Evolutionary conservation across 179 eudicot species (phyloP).

Genomic region (Beta lomatogona): DNA sequence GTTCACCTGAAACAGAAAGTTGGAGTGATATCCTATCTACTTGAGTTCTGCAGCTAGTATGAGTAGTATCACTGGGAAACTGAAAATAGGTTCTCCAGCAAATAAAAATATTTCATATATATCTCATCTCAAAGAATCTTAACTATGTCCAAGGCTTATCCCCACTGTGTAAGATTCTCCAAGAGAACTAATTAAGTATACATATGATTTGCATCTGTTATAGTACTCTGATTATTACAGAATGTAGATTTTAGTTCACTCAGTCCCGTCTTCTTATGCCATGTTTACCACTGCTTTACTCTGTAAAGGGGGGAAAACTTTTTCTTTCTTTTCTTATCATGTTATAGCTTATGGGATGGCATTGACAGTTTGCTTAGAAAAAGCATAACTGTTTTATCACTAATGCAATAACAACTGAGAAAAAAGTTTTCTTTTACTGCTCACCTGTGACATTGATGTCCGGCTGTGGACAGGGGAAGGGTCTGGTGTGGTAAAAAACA

Average conservation of each 20-base stretch:
- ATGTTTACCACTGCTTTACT: neutral
- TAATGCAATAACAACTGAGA: neutral
- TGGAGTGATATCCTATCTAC: neutral
- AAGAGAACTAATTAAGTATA: neutral
- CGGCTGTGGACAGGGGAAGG: conserved; percentile 30
- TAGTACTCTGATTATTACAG: neutral
- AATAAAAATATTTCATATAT: neutral
- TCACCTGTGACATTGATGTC: conserved; percentile 39
- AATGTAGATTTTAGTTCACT: neutral
- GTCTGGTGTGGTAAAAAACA: conserved; percentile 30
- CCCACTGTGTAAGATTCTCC: neutral
- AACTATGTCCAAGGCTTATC: neutral
- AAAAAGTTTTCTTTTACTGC: neutral
- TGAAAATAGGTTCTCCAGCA: neutral
- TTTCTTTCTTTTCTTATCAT: neutral
- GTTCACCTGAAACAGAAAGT: conserved; percentile 5
- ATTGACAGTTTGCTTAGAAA: neutral
- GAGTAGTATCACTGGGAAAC: too few species aligned
- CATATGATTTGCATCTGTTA: neutral
- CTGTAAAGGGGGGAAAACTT: neutral
- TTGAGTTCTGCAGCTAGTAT: neutral
- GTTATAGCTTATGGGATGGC: conserved; percentile 3
- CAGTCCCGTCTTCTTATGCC: neutral
- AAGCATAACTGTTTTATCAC: neutral
- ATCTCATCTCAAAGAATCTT: neutral